These are phyloP conservation scores for Psilocybe subaeruginosa DNA, from an alignment of 768 basidiomycete genomes.

Conservation along the genomic window DNA sequence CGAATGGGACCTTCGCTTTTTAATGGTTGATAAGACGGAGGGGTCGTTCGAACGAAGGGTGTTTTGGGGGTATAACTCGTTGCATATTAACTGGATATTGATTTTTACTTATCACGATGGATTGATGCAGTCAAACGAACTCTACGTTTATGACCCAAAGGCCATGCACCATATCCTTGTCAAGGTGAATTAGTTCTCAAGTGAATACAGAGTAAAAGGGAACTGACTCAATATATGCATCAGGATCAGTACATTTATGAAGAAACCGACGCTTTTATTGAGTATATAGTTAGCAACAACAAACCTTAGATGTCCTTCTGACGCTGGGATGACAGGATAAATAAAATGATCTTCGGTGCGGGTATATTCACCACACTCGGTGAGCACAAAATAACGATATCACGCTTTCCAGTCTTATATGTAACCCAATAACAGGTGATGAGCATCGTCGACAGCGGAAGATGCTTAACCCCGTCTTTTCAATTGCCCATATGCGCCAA, in stretches of 20 bases:
- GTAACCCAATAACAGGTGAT: constrained; percentile 31
- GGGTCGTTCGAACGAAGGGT: constrained; percentile 33
- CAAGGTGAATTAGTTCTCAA: constrained; percentile 26
- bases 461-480: constrained; percentile 49
- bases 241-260: constrained; percentile 35
- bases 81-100: not conserved
- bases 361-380: constrained; percentile 30
- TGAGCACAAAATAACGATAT: constrained; percentile 4
- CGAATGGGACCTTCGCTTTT: not conserved
- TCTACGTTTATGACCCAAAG: constrained; percentile 47
- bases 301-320: not conserved
- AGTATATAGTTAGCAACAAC: constrained; percentile 17
- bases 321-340: constrained; percentile 2
- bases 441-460: constrained; percentile 45
- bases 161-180: constrained; percentile 49
- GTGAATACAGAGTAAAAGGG: not conserved
- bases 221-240: not conserved
- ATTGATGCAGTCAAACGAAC: constrained; percentile 25
- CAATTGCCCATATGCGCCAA: constrained; percentile 40
- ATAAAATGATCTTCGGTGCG: constrained; percentile 23
- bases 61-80: constrained; percentile 32
- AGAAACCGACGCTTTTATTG: constrained; percentile 27
- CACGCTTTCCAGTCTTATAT: not conserved
- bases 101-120: not conserved
- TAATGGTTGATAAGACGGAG: constrained; percentile 24